Evolutionary conservation across 163 green algal genomes (phyloP), one percentile per base, ranked within the genome.

Genomic region (Coccomyxa subellipsoidea): DNA sequence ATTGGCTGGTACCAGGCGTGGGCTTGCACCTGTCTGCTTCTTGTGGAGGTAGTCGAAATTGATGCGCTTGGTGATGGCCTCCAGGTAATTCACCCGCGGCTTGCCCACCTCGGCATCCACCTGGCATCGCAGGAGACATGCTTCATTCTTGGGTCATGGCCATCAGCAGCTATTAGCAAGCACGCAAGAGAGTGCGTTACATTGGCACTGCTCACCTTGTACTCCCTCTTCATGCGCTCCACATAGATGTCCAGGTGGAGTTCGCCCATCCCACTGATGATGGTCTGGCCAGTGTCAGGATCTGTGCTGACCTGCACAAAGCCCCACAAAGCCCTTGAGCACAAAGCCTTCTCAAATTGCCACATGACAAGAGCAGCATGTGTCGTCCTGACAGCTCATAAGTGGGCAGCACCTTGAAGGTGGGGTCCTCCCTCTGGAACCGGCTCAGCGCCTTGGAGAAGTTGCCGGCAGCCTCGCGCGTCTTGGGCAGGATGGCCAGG

Each of bases 21-120:
- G n/a, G n/a, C n/a, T n/a, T 7, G 5, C 83, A 75, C 89, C 97
- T 69, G 86, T 95, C 92, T 99, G 97, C 88, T 99, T 99, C 89
- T 99, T 99, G 91, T 99, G 97, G 54, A 97, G 85, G 89, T 99
- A 99, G 89, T 98, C 95, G 91, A 98, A 99, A 25, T 95, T 86
- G 18, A 93, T 91, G 9, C 87, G 82, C 35, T 84, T 38, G 2
- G 91, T 95, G 86, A 99, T 95, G 25, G 96, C 90, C 85, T 99
- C 97, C 1, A 96, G 89, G 93, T 97, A 99, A 89, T 97, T 98
- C 15, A 99, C 97, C 35, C 90, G 84, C 12, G 91, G 92, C 35
- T 90, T 92, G 38, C 94, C 95, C 35, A 97, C 93, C 80, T 98
- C 94, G 40, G 89, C 92, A 18, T 96, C 93, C 32, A 98, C 92